phyloP scores from a whole-genome alignment of 225 moss, liverwort and hornwort genomes.

The Pleurozium schreberi region DNA sequence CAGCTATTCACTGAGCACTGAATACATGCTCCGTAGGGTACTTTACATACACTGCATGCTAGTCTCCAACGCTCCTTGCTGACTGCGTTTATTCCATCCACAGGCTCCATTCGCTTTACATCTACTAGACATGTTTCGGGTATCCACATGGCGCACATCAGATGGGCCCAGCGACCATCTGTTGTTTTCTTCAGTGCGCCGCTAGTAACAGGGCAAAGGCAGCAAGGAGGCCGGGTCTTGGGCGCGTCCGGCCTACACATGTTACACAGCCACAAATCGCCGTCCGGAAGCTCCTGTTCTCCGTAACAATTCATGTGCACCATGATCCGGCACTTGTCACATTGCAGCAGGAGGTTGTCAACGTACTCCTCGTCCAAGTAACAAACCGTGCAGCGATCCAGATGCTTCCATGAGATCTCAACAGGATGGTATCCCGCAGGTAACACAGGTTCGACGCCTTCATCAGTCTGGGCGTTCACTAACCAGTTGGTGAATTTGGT shows the following conservation, averaged over 20 bases:
- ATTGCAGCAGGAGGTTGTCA: conserved; percentile 91
- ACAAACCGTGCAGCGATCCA: conserved; percentile 91
- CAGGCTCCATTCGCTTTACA: conserved; percentile 90
- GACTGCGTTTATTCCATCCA: conserved; percentile 81
- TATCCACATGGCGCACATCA: conserved; percentile 98
- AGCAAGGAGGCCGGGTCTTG: conserved; percentile 72
- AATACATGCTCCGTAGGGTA: conserved; percentile 94
- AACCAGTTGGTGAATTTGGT: conserved; percentile 79
- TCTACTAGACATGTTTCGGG: conserved; percentile 94
- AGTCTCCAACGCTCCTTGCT: conserved; percentile 97
- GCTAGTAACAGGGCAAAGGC: conserved; percentile 89
- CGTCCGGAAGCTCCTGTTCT: conserved; percentile 82
- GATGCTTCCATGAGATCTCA: conserved; percentile 80
- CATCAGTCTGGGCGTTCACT: conserved; percentile 39
- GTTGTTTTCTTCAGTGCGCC: conserved; percentile 91
- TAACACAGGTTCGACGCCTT: conserved; percentile 56
- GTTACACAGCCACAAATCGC: conserved; percentile 96
- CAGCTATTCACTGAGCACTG: conserved; percentile 75
- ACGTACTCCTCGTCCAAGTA: conserved; percentile 95
- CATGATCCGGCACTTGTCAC: conserved; percentile 97
- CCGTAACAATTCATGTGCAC: conserved; percentile 98
- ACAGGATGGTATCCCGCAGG: conserved; percentile 91
- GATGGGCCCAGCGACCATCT: conserved; percentile 84
- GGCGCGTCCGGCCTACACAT: conserved; percentile 86
- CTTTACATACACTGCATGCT: conserved; percentile 81